Base-by-base conservation (phyloP, 495 filamentous ascomycete species). In the Poronia punctata region DNA sequence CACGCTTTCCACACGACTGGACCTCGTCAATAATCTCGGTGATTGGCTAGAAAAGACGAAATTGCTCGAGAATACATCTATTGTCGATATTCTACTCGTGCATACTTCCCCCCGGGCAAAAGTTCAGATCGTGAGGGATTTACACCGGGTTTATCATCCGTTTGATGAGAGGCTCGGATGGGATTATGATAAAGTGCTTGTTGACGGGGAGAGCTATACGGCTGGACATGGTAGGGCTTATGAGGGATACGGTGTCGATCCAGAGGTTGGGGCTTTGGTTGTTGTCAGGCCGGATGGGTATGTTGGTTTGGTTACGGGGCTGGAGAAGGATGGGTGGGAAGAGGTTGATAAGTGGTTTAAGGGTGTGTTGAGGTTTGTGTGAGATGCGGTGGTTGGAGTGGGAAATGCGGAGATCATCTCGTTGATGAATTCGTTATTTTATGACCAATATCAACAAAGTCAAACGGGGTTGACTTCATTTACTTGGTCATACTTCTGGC, bases 151-250 rank as follows among this genome's bases (percentile, higher is more conserved):
- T 9, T 61, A 78, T 20, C 72, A 74, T 43, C 63, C 73, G n/a
- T 75, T 68, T 43, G 71, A 72, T 15, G 67, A 75, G 33, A 69
- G 66, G 50, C 49, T 62, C 0, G 80, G 79, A 22, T 80, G 76
- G 54, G 77, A 79, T 45, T 83, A 81, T 38, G 66, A 71, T 24
- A 79, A 78, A 49, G 67, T 84, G 9, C 84, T 76, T 55, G 79
- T 72, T 14, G 83, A 87, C 52, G 78, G 76, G 46, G 59, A 51
- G 43, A 74, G 66, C 26, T 71, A 74, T 45, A 73, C 82, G 52
- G 71, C 81, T 39, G 73, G 70, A 0, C 64, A 74, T 43, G 82
- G 80, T 1, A 57, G 78, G 40, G 80, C 80, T 1, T 86, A 86
- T 52, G 61, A 65, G 15, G 71, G 66, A 3, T 83, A 76, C 37